A percentile compares a stretch with the other conserved stretches of the same genome.
These are phyloP conservation scores for Sphenostylis stenocarpa DNA, from an alignment of 306 rosid species.

Conservation along the genomic window DNA sequence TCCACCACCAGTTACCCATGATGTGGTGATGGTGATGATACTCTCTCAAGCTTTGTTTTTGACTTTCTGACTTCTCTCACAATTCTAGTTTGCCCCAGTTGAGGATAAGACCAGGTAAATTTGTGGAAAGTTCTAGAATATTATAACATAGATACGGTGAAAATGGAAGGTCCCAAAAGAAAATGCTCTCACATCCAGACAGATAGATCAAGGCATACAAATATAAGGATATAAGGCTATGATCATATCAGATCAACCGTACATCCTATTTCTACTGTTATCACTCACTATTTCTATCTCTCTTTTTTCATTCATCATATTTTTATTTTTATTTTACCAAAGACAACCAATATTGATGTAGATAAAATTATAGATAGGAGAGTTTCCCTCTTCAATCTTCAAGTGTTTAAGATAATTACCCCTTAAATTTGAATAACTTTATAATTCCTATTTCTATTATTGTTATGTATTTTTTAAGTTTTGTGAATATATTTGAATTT, in stretches of 20 bases:
- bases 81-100: background rate
- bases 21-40: background rate
- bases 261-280: background rate
- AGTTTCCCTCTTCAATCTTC: no score
- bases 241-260: background rate
- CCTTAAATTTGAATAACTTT: no score
- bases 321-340: no score
- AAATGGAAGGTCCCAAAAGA: background rate
- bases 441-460: no score
- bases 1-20: conserved; percentile 22
- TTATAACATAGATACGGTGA: background rate
- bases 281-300: no score
- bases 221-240: background rate
- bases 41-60: background rate
- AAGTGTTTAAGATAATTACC: no score
- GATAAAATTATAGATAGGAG: no score
- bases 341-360: no score
- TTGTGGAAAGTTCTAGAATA: conserved; percentile 22
- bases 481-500: no score
- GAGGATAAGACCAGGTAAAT: background rate
- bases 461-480: no score
- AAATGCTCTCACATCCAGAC: background rate
- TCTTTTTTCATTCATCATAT: no score
- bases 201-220: background rate
- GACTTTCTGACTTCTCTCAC: conserved; percentile 1